These are phyloP conservation scores for Heliamphora exappendiculata DNA, from an alignment of 148 eudicot species.

Conservation along the genomic window DNA sequence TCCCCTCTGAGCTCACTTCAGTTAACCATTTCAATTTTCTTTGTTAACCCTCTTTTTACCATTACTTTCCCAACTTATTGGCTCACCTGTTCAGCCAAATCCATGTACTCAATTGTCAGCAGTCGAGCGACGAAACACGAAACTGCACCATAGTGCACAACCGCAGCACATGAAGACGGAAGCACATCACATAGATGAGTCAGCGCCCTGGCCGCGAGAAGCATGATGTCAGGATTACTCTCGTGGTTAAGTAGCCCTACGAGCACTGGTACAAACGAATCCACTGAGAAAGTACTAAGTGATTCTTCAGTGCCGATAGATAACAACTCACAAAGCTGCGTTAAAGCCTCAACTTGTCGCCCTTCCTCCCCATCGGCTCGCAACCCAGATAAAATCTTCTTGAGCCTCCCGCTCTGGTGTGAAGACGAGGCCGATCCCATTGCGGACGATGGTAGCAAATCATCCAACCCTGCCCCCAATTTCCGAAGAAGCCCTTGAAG, in stretches of 20 bases:
- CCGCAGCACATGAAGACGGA: conserved; percentile 93
- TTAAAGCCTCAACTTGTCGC: conserved; percentile 82
- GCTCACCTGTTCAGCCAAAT: conserved; percentile 92
- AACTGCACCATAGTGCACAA: conserved; percentile 92
- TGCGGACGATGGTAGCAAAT: conserved; percentile 73
- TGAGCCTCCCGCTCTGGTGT: conserved; percentile 75
- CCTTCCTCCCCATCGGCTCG: conserved; percentile 98
- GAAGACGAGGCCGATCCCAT: conserved; percentile 74
- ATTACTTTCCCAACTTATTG: not conserved
- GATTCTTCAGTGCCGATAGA: conserved; percentile 96
- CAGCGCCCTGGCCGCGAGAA: conserved; percentile 85
- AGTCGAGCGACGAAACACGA: conserved; percentile 78
- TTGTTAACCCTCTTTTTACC: not conserved
- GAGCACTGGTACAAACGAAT: conserved; percentile 86
- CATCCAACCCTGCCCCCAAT: conserved; percentile 91
- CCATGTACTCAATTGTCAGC: conserved; percentile 94
- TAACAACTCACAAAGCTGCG: conserved; percentile 90
- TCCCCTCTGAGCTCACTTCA: not conserved
- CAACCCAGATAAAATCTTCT: conserved; percentile 83
- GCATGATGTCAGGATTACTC: conserved; percentile 94
- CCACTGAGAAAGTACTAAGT: conserved; percentile 76
- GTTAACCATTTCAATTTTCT: not conserved
- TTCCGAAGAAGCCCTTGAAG: conserved; percentile 87
- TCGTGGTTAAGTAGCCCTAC: conserved; percentile 91
- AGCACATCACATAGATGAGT: conserved; percentile 92